Evolutionary conservation across 768 basidiomycete genomes (phyloP), one percentile per base, ranked within the genome.

Genomic region (Auriscalpium microsporum): DNA sequence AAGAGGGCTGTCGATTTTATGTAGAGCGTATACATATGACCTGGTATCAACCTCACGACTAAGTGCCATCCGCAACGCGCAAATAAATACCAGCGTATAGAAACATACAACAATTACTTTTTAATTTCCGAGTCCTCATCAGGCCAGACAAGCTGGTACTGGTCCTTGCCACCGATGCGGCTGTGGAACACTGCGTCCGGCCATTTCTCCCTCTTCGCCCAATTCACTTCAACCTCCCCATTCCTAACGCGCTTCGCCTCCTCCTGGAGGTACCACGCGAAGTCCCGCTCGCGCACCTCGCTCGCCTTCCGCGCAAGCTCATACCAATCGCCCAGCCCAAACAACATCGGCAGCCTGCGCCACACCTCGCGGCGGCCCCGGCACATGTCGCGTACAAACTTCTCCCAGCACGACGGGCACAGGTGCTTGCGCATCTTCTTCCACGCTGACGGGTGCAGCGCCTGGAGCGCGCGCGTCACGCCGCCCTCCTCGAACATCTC

Each of bases 1-100:
- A 66, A 66, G 53, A 58, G 63, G 38, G 62, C 63, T 5, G 58
- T 67, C 23, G 64, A 64, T 54, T 65, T 65, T 44, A 53, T 63
- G 63, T 65, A 55, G 28, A 4, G 28, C 28, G 4, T 7, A 28
- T 28, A 28, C 7, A 28, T 28, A 28, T 28, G 28, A 4, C 7
- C 28, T 28, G 28, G 28, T 28, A 3, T 28, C 28, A 5, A 28
- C 28, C 28, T 28, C 28, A 4, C 28, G 5, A 28, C 28, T 28
- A 28, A 28, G 28, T 21, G 2, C 21, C 1, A 21, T 21, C 21
- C 28, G 28, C 28, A 28, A 28, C 28, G 28, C 28, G 7, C 28
- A 28, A 4, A 28, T 28, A 7, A 28, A 28, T 4, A 28, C 28
- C 28, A 28, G 28, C 5, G 28, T 28, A 28, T 28, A 7, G 7